These are phyloP conservation scores for Sparassis latifolia DNA, from an alignment of 1,284 basidiomycete species.

Conservation along the genomic window DNA sequence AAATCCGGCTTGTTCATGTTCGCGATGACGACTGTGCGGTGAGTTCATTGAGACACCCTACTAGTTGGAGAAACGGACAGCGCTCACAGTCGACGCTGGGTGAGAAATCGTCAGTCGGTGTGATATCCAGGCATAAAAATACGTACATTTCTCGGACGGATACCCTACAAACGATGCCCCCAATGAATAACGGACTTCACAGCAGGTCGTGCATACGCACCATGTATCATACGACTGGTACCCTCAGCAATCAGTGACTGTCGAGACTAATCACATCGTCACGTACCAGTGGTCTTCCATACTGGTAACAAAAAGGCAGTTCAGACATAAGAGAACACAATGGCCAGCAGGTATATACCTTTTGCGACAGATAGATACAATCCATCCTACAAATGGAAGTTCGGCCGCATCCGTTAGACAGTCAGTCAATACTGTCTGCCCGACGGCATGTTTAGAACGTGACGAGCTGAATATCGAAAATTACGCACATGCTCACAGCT, in stretches of 20 bases:
- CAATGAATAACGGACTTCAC: too few relatives aligned
- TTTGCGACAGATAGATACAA: conserved; percentile 91
- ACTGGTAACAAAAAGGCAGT: conserved; percentile 23
- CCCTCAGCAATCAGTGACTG: neutral
- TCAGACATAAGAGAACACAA: neutral
- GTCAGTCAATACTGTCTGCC: neutral
- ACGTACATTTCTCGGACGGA: conserved; percentile 72
- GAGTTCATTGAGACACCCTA: neutral
- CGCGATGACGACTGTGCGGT: conserved; percentile 51
- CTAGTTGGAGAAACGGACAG: neutral
- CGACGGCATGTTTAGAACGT: too few relatives aligned
- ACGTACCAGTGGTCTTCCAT: conserved; percentile 40
- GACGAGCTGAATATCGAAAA: too few relatives aligned
- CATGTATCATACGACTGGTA: conserved; percentile 51
- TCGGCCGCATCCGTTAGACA: too few relatives aligned
- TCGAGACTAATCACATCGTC: neutral
- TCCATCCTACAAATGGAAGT: conserved; percentile 59
- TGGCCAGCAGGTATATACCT: conserved; percentile 38
- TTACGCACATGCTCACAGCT: conserved; percentile 44
- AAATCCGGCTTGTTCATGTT: conserved; percentile 66
- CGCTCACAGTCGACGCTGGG: conserved; percentile 61
- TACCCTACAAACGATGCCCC: conserved; percentile 38
- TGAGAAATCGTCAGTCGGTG: neutral
- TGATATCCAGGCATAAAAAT: neutral
- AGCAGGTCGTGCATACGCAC: conserved; percentile 22